These are phyloP conservation scores for Glycine soja DNA, from an alignment of 306 rosid genomes.

Conservation along the genomic window DNA sequence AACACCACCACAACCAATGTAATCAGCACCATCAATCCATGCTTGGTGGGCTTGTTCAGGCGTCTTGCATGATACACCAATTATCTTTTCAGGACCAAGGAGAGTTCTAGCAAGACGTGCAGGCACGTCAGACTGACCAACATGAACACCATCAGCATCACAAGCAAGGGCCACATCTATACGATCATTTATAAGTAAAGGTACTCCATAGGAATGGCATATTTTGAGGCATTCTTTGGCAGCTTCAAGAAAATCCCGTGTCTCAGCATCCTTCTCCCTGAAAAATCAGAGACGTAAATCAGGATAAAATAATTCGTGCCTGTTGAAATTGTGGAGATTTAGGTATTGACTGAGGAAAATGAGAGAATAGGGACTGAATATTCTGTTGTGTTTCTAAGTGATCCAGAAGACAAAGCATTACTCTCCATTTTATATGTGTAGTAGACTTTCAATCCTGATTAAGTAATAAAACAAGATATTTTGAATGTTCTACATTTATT, in stretches of 20 bases:
- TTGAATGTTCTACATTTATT: neutral
- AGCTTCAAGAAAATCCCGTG: conserved; percentile 76
- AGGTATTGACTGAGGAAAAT: neutral
- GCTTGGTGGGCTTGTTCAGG: conserved; percentile 85
- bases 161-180: conserved; percentile 87
- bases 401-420: neutral
- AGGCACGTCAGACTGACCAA: conserved; percentile 97
- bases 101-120: conserved; percentile 62
- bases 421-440: neutral
- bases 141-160: conserved; percentile 92
- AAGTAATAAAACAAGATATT: neutral
- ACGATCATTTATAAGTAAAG: conserved; percentile 85
- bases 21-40: conserved; percentile 85
- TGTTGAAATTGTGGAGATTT: neutral
- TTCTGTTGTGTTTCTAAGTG: neutral
- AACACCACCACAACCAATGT: conserved; percentile 90
- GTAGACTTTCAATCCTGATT: neutral
- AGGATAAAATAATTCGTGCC: conserved; percentile 6
- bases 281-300: conserved; percentile 19
- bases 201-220: conserved; percentile 76
- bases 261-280: conserved; percentile 91
- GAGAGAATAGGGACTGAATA: neutral
- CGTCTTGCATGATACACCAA: conserved; percentile 95
- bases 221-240: conserved; percentile 79
- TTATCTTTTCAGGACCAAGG: conserved; percentile 84